Base-by-base conservation (phyloP, 257 asterid species). In the Penstemon barbatus region DNA sequence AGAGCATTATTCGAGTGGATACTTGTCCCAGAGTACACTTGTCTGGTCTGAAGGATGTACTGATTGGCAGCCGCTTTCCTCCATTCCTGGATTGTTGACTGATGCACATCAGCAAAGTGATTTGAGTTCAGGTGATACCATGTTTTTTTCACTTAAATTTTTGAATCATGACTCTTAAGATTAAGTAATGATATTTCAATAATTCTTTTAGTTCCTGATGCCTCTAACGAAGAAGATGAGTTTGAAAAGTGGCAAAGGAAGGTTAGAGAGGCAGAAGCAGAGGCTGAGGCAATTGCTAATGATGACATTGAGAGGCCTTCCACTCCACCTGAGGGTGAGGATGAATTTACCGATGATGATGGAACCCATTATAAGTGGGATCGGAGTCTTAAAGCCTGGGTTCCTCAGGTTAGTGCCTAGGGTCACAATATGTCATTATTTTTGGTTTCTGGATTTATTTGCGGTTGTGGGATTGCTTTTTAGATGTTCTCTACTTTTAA, bases 301-400 rank as follows among this genome's bases (percentile, higher is more conserved):
- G 84, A 80, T 72, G 95, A 85, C 67, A 70, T 61, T 6, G 96
- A 91, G 74, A 86, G 89, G 82, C 99, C 97, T 68, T 74, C 87
- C 61, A 90, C 96, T 8, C 97, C 97, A 59, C 96, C 97, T 12
- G 97, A 89, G 68, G 98, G 97, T 11, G 98, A 90, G 78, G 89
- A 84, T 50, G 99, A 94, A 75, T 94, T 94, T 66, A 84, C 86
- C 50, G 99, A 94, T 81, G 99, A 94, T 81, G 99, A 94, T 79
- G 97, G 97, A 63, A 91, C 99, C 58, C 69, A 73, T 51, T 94
- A 94, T 85, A 94, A 86, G 77, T 94, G 97, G 99, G 93, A 91
- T 71, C 81, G 84, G 61, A 77, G 66, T 69, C 95, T 89, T 65
- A 79, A 70, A 85, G 92, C 81, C 44, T 89, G 97, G 99, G 97